These are phyloP conservation scores for Hypericum perforatum DNA, from an alignment of 345 rosid species.

Conservation along the genomic window DNA sequence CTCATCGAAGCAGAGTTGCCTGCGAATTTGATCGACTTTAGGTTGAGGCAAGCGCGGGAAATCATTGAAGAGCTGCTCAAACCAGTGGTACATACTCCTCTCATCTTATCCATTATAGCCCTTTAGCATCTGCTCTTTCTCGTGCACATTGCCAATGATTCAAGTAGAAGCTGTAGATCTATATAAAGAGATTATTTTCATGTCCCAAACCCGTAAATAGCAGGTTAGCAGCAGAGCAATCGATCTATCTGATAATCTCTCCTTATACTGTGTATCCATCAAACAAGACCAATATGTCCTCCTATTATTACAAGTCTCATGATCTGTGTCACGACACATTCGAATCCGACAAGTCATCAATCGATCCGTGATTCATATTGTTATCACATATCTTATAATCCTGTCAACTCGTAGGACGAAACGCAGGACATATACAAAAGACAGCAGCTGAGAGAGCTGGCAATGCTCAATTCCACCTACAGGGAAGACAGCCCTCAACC, in stretches of 20 bases:
- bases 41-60: constrained; percentile 86
- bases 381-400: background rate
- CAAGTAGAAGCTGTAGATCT: too few species aligned
- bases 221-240: too few species aligned
- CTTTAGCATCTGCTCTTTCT: background rate
- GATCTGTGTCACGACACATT: too few species aligned
- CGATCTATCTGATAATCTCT: too few species aligned
- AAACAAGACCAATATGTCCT: too few species aligned
- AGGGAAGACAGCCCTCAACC: constrained; percentile 90
- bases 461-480: constrained; percentile 82
- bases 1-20: constrained; percentile 93
- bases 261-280: too few species aligned
- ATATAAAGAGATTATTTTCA: too few species aligned
- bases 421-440: constrained; percentile 92
- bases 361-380: background rate
- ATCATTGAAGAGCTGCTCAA: constrained; percentile 85
- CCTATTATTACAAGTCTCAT: too few species aligned
- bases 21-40: constrained; percentile 77
- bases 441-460: constrained; percentile 92
- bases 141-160: background rate
- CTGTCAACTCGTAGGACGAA: constrained; percentile 47
- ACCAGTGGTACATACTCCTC: constrained; percentile 51
- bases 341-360: too few species aligned
- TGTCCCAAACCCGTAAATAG: too few species aligned
- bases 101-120: background rate